Evolutionary conservation across 768 basidiomycete genomes (phyloP), one percentile per base, ranked within the genome.

Genomic region (Rhodocollybia butyracea): DNA sequence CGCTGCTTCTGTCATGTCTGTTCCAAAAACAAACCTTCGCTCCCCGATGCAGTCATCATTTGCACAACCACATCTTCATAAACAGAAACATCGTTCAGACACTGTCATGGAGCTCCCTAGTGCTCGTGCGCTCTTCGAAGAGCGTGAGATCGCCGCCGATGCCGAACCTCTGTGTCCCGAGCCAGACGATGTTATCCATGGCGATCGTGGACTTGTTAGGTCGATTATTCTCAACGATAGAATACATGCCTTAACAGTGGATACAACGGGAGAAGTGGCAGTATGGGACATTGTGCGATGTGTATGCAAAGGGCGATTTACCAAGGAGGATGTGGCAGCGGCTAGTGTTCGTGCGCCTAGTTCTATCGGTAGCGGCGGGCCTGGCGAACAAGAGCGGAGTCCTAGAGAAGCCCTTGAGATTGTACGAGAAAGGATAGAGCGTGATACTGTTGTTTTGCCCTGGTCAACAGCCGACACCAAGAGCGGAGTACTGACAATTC

Each of bases 401-500:
- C 89, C 91, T 7, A 69, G 89, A 42, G 94, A 96, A 63, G 85
- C 88, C 4, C 73, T 99, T 50, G 96, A 98, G 68, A 80, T 83
- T 39, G 92, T 98, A 19, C 78, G 88, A 56, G 92, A 93, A 64
- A 76, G 91, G 36, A 90, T 98, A n/a, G 97, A 99, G 64, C 95
- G 96, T 27, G 94, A 98, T 66, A 92, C 90, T 0, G 86, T 91
- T 27, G 84, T 91, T 8, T 75, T 84, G 24, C 73, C 85, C 12
- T 99, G 96, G 96, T 88, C 90, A 36, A 80, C 79, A 15, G 87
- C 91, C 26, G 96, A 98, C 69, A 96, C 94, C 4, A 89, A 91
- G 68, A 86, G 88, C 7, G 96, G 96, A 6, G 82, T 92, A 22
- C 75, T 99, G 57, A 87, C 89, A 2, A 83, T 98, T 3, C 92